Evolutionary conservation across 805 yeast genomes (phyloP), one percentile per base, ranked within the genome.

Genomic region (Saccharomycopsis amapae): DNA sequence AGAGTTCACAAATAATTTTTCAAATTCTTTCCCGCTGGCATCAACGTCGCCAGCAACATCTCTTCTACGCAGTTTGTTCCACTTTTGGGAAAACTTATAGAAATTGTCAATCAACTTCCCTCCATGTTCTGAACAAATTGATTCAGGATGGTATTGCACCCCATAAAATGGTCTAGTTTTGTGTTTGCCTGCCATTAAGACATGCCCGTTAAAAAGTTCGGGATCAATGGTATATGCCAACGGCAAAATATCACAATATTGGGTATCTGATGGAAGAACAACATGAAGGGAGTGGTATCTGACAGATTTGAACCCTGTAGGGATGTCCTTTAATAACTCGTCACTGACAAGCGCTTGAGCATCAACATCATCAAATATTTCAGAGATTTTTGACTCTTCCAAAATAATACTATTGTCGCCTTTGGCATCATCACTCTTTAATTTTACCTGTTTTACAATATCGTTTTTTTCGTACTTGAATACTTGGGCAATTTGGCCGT

Each of bases 71-170:
- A 15, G 3, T 10, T 22, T 31, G 31, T 43, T 43, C 24, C 19
- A 24, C 5, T 19, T 9, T 15, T 25, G 41, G 7, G 39, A 26
- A 35, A 75, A 48, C 0, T 37, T 25, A 70, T 81, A 77, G 59
- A 90, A 90, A 58, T 84, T 85, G 7, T 55, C 52, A 3, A 89
- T 61, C 42, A 93, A 60, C 9, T 60, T 56, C 2, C 58, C 69
- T 1, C 98, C 98, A 39, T 65, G 55, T 12, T 70, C 66, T 0
- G 97, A 87, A 55, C 96, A 86, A 33, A 90, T 78, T 1, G 96
- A 87, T 58, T 93, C 99, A 0, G 98, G 98, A 58, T 93, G 99
- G 58, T 89, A 94, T 58, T 93, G 99, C 2, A 93, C 97, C 0
- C 96, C 98, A 60, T 70, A 90, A 66, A 83, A 84, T 0, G 97